Percentiles rank a stretch among this genome's conserved stretches.
Evolutionary conservation across 1,139 yeast species (phyloP).

Genomic region (Candida dubliniensis): DNA sequence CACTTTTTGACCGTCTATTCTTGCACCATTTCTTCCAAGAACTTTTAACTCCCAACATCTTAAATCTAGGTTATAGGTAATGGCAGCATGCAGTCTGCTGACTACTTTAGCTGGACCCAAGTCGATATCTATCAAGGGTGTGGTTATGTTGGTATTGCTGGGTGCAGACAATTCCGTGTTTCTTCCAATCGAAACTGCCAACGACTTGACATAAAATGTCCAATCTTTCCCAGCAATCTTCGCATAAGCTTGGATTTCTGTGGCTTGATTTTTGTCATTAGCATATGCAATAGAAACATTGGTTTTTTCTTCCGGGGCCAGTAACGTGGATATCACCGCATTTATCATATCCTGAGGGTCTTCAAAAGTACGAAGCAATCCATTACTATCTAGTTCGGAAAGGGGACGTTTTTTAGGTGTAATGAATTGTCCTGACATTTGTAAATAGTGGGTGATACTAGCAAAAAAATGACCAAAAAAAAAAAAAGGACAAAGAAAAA

Average conservation of each 20-base stretch:
- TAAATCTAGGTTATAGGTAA: slow-evolving; percentile 69
- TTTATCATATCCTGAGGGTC: slow-evolving; percentile 55
- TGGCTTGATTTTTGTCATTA: slow-evolving; percentile 73
- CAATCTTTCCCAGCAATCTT: slow-evolving; percentile 91
- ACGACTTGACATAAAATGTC: slow-evolving; percentile 90
- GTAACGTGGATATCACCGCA: slow-evolving; percentile 51
- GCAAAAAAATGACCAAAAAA: not conserved
- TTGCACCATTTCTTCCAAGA: slow-evolving; percentile 89
- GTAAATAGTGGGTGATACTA: not conserved
- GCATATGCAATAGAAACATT: slow-evolving; percentile 49
- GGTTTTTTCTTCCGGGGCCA: slow-evolving; percentile 50
- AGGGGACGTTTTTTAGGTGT: slow-evolving; percentile 35
- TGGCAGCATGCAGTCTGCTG: slow-evolving; percentile 83
- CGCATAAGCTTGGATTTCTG: slow-evolving; percentile 94
- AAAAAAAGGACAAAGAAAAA: not conserved
- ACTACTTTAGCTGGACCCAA: slow-evolving; percentile 97
- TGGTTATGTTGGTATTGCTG: slow-evolving; percentile 7
- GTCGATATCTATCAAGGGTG: slow-evolving; percentile 70
- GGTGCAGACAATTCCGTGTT: slow-evolving; percentile 55
- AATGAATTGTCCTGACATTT: slow-evolving; percentile 13
- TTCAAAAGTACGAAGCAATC: slow-evolving; percentile 32
- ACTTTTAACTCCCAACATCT: slow-evolving; percentile 86
- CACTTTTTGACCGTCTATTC: slow-evolving; percentile 71
- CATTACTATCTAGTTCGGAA: slow-evolving; percentile 18
- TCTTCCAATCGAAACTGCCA: slow-evolving; percentile 80